These are phyloP conservation scores for Sanghuangporus sanghuang DNA, from an alignment of 1,284 basidiomycete species.

Conservation along the genomic window DNA sequence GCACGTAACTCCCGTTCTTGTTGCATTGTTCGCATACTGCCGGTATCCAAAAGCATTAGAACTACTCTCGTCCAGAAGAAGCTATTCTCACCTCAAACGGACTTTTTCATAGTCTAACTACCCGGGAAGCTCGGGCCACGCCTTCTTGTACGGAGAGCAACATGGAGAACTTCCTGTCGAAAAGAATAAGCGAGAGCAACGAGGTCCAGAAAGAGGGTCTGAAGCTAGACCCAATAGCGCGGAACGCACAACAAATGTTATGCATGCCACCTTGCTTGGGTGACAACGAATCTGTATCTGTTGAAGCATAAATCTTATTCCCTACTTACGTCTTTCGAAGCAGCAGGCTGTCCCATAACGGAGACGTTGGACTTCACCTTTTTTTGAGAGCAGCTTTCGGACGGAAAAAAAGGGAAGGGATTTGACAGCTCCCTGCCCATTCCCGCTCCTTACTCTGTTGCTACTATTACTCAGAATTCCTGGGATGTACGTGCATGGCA, in stretches of 20 bases:
- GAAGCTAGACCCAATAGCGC: not conserved
- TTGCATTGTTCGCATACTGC: not conserved
- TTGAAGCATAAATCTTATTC: too few relatives aligned
- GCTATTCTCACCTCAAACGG: not conserved
- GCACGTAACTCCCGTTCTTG: not conserved
- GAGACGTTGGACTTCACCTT: too few relatives aligned
- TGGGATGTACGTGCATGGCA: too few relatives aligned
- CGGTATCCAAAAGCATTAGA: not conserved
- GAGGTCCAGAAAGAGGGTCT: not conserved
- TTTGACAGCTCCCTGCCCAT: too few relatives aligned
- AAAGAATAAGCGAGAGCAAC: not conserved
- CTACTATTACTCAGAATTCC: too few relatives aligned
- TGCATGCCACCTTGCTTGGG: not conserved
- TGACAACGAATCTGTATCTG: not conserved
- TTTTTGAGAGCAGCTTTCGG: too few relatives aligned
- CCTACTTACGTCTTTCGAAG: too few relatives aligned
- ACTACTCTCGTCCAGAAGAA: not conserved
- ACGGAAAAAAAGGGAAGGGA: too few relatives aligned
- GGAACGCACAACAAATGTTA: not conserved
- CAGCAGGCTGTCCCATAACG: too few relatives aligned
- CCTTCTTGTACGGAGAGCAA: not conserved
- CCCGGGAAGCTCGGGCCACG: not conserved
- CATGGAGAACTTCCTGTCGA: not conserved
- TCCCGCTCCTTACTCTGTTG: too few relatives aligned
- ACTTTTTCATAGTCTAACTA: not conserved